Evolutionary conservation across 2,329 filamentous ascomycete species (phyloP).

Genomic region (Venturia nashicola): DNA sequence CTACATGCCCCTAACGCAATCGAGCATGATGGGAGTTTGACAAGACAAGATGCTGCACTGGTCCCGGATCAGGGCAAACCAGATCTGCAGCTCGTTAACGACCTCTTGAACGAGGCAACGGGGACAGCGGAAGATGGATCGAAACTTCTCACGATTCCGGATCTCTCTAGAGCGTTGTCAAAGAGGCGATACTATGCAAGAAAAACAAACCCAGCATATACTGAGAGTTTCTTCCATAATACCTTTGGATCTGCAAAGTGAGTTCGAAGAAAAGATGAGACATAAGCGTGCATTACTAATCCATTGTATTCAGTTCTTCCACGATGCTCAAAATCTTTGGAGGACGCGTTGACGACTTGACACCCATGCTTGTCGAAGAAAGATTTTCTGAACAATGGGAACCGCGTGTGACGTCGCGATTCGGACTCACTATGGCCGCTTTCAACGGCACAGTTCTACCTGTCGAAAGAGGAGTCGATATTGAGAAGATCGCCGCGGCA

Average conservation of each 20-base stretch:
- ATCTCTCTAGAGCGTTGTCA: slow-evolving; percentile 22
- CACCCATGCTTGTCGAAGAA: slow-evolving; percentile 28
- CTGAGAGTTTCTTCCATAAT: slow-evolving; percentile 25
- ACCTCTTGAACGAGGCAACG: slow-evolving; percentile 22
- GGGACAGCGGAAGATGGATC: slow-evolving; percentile 22
- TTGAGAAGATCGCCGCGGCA: slow-evolving; percentile 12
- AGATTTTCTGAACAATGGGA: slow-evolving; percentile 30
- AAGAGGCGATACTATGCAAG: slow-evolving; percentile 23
- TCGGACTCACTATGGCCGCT: slow-evolving; percentile 29
- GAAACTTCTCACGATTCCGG: slow-evolving; percentile 22
- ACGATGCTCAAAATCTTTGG: slow-evolving; percentile 32
- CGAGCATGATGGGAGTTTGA: slow-evolving; percentile 25
- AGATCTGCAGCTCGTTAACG: slow-evolving; percentile 16
- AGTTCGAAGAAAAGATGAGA: slow-evolving; percentile 9
- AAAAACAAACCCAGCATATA: slow-evolving; percentile 24
- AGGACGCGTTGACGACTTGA: slow-evolving; percentile 24
- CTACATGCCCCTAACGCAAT: slow-evolving; percentile 19
- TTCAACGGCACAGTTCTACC: slow-evolving; percentile 29
- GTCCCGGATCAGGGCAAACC: slow-evolving; percentile 18
- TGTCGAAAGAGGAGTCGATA: slow-evolving; percentile 25
- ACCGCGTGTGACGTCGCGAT: slow-evolving; percentile 24
- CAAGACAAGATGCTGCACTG: slow-evolving; percentile 16
- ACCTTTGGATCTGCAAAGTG: slow-evolving; percentile 29
- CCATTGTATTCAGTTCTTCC: slow-evolving; percentile 20
- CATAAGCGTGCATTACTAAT: not conserved